Base-by-base conservation (phyloP, 2,329 filamentous ascomycete genomes). In the Polytolypa hystricis region DNA sequence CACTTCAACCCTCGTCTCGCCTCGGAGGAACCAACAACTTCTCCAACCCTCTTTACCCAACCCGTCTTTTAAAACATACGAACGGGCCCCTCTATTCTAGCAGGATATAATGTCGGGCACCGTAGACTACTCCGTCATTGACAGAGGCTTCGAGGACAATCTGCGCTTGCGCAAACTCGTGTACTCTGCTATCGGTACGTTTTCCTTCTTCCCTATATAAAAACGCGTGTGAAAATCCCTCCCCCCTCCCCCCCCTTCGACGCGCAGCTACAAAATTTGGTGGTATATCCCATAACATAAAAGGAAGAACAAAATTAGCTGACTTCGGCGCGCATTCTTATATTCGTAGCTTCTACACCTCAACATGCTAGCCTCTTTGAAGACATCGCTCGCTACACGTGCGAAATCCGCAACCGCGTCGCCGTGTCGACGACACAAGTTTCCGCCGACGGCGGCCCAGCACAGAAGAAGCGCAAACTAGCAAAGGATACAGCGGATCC, bases 391-490 rank as follows among this genome's bases (percentile, higher is more conserved):
- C 55, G 54, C 48, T 65, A 68, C 46, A 62, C 61, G 35, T 54
- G 54, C 41, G 54, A 47, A 42, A 52, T 58, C 51, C 56, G 50
- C 49, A 55, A 48, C 7, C 21, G 21, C 21, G 21, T 25, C 21
- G 7, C 7, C n/a, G 7, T 25, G 7, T 18, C 18, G 36, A 19
- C 46, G 31, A 52, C 50, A 33, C 50, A 51, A 37, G 43, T 47
- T 18, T 42, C 49, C 43, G 27, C 39, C 42, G 31, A 38, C 21
- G 53, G 56, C 34, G 57, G 49, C 25, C 60, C 63, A 11, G 54
- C 56, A 6, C 48, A 57, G 21, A 71, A 71, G 52, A 70, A 70
- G 48, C 62, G 68, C 34, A 71, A 70, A 48, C 52, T 70, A 23
- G 58, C 63, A 30, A 63, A 67, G 51, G 57, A 55, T 17, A 30